Conservation (phyloP, 441 rosid species). For the Corymbia calophylla region DNA sequence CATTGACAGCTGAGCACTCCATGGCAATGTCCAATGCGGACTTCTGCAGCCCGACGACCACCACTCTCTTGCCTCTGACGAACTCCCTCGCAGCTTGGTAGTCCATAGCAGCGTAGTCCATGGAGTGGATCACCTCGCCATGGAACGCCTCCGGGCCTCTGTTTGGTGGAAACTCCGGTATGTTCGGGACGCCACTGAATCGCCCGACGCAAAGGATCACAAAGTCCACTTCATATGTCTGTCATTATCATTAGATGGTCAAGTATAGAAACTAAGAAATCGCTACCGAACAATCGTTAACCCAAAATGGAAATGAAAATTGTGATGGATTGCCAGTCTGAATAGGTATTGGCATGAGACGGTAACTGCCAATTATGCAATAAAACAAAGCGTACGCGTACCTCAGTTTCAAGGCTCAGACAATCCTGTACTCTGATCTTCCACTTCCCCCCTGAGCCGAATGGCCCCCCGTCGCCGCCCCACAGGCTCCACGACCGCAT, state of each 20-base stretch:
- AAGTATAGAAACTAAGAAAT: background rate
- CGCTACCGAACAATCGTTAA: background rate
- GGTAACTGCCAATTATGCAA: background rate
- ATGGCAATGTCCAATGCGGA: slow-evolving; percentile 36
- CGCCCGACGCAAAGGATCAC: slow-evolving; percentile 23
- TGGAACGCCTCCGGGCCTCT: slow-evolving; percentile 37
- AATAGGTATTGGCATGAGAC: background rate
- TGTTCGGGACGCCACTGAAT: slow-evolving; percentile 28
- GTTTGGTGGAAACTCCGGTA: slow-evolving; percentile 39
- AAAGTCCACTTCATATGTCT: slow-evolving; percentile 19
- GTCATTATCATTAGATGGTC: background rate
- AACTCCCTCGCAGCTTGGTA: slow-evolving; percentile 12
- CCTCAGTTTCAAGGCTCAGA: background rate
- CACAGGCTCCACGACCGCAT: background rate
- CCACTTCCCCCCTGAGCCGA: slow-evolving; percentile 5
- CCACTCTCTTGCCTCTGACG: slow-evolving; percentile 19
- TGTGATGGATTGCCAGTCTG: background rate
- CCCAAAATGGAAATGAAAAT: background rate
- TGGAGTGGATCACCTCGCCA: slow-evolving; percentile 36
- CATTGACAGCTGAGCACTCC: slow-evolving; percentile 35
- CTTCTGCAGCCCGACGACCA: slow-evolving; percentile 38
- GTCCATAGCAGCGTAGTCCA: slow-evolving; percentile 31
- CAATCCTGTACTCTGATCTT: background rate
- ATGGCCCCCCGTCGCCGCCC: slow-evolving; percentile 4
- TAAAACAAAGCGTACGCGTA: background rate